Evolutionary conservation across 169 alveolate species (phyloP).

Genomic region (Eimeria praecox): DNA sequence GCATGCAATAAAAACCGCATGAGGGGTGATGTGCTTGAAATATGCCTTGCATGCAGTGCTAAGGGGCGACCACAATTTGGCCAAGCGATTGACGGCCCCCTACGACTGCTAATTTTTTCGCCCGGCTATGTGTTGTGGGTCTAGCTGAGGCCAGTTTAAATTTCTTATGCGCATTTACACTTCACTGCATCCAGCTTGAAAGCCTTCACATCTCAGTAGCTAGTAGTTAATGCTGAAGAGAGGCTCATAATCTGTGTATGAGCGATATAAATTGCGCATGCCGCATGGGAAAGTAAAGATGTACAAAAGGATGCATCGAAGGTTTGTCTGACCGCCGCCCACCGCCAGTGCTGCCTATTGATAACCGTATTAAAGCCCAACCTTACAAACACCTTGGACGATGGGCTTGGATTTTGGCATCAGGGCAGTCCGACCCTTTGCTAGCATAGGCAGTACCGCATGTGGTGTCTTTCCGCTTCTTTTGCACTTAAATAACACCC

Average conservation of each 20-base stretch:
- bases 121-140: not conserved
- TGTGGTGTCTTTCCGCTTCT: too few relatives aligned
- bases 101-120: not conserved
- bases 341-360: not conserved
- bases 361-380: not conserved
- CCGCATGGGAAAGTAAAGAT: not conserved
- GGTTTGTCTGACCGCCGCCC: too few relatives aligned
- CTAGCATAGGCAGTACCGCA: too few relatives aligned
- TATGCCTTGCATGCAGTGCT: not conserved
- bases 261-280: not conserved
- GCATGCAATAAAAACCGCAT: not conserved
- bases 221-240: not conserved
- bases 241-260: not conserved
- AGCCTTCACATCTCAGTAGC: not conserved
- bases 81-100: not conserved
- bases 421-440: too few relatives aligned
- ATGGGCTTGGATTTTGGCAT: too few relatives aligned
- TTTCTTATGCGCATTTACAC: not conserved
- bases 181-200: not conserved
- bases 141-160: not conserved
- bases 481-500: too few relatives aligned
- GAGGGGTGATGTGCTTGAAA: not conserved
- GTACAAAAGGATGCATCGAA: not conserved
- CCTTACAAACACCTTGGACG: not conserved
- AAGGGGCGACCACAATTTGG: not conserved